Base-by-base conservation (phyloP, 179 eudicot genomes). In the Silene coronaria region DNA sequence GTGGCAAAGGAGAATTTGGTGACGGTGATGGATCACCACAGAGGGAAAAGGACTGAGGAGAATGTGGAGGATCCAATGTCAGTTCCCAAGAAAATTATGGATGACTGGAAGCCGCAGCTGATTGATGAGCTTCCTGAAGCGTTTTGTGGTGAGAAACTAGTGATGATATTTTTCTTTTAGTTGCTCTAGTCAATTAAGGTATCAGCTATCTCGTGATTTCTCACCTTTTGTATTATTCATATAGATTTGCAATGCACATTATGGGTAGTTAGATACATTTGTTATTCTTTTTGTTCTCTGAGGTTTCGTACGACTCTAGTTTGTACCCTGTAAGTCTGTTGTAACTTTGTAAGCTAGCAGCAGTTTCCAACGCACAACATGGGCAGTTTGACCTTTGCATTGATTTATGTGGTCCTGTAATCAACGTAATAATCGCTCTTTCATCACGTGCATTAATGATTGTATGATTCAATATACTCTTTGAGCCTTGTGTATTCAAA, bases 71-170 rank as follows among this genome's bases (percentile, higher is more conserved):
- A 96, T 82, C 99, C 99, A 2, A 96, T 96, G 99, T 79, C 24
- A 9, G 81, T 91, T 66, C 99, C 99, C 19, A 86, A 90, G 84
- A 88, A 89, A 79, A 86, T 93, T 64, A 96, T 93, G 96, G 97
- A 96, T 76, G 80, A 88, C 45, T 96, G 97, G 97, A 87, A 82
- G 75, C 99, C 97, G 16, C 99, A 96, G 76, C 80, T 87, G 55
- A 82, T 91, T 61, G 93, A 93, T 48, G 99, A 93, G 79, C 99
- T 96, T 72, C 99, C 97, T 71, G 97, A 93, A 60, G 96, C 90
- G 53, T 96, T 96, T 83, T 93, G 96, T 75, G 99, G 99, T 96
- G 84, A 82, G 82, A 34, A 11, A 59, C 22, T 79, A 14, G 30
- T 27, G 71, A 76, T 36, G 26, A 34, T 84, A 59, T 66, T 30